A percentile compares a stretch with the other conserved stretches of the same genome.
Conservation (phyloP, 441 rosid genomes). For the Oxalis stricta region DNA sequence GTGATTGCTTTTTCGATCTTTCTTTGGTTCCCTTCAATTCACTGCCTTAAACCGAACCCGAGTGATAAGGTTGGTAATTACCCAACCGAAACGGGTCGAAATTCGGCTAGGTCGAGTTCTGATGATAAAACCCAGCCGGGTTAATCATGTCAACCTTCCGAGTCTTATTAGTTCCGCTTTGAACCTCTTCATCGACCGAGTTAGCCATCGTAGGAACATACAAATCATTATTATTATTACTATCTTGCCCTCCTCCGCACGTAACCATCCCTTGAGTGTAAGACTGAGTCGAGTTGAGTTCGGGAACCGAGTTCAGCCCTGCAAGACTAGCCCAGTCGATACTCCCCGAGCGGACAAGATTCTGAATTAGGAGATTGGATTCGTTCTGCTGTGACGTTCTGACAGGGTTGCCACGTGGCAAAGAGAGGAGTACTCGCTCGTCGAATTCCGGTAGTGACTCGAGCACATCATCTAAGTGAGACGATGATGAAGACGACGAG, state of each 20-base stretch:
- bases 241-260: too few relatives aligned
- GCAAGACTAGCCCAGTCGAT: slow-evolving; percentile 79
- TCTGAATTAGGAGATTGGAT: slow-evolving; percentile 23
- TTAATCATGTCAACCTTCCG: slow-evolving; percentile 19
- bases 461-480: slow-evolving; percentile 69
- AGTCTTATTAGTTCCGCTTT: slow-evolving; percentile 46
- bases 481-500: slow-evolving; percentile 61
- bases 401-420: slow-evolving; percentile 37
- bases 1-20: neutral
- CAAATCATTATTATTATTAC: slow-evolving; percentile 8
- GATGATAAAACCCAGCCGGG: slow-evolving; percentile 18
- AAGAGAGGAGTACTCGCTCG: slow-evolving; percentile 26
- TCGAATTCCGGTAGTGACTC: slow-evolving; percentile 60
- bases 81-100: slow-evolving; percentile 54
- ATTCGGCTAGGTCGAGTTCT: slow-evolving; percentile 19
- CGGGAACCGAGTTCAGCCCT: slow-evolving; percentile 34
- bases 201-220: slow-evolving; percentile 24
- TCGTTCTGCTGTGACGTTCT: slow-evolving; percentile 33
- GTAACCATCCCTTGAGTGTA: slow-evolving; percentile 22
- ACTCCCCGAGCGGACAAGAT: slow-evolving; percentile 31
- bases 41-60: slow-evolving; percentile 48
- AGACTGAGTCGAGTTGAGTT: slow-evolving; percentile 18
- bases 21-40: slow-evolving; percentile 29
- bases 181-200: slow-evolving; percentile 48
- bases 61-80: slow-evolving; percentile 43